A percentile compares a stretch with the other conserved stretches of the same genome.
Evolutionary conservation across 352 stramenopile species (phyloP).

Genomic region (Phytophthora aleatoria): DNA sequence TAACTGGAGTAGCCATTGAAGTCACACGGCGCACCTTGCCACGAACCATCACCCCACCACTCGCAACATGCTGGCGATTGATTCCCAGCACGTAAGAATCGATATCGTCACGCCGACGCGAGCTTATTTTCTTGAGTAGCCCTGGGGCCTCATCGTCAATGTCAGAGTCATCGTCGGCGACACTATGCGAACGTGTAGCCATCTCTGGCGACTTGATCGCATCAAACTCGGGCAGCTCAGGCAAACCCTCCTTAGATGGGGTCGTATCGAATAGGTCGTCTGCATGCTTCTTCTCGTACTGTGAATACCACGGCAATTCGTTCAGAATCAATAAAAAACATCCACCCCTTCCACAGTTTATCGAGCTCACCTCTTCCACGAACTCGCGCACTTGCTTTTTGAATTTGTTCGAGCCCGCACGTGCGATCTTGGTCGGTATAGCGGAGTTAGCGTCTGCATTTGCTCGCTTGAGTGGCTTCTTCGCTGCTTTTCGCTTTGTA

Average conservation of each 20-base stretch:
- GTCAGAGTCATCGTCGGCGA: constrained; percentile 55
- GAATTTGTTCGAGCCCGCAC: constrained; percentile 76
- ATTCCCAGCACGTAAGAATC: constrained; percentile 77
- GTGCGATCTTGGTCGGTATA: constrained; percentile 60
- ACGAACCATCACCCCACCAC: constrained; percentile 38
- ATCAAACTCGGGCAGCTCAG: constrained; percentile 47
- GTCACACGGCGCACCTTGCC: constrained; percentile 41
- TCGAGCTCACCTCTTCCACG: constrained; percentile 46
- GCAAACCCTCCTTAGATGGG: constrained; percentile 46
- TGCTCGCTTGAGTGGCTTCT: constrained; percentile 34
- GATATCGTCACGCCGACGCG: constrained; percentile 69
- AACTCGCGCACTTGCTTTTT: constrained; percentile 88
- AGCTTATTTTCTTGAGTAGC: constrained; percentile 57
- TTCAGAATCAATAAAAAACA: constrained; percentile 4
- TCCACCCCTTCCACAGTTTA: not conserved
- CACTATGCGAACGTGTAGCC: constrained; percentile 28
- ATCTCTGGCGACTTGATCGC: constrained; percentile 58
- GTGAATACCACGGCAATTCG: not conserved
- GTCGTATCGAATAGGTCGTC: constrained; percentile 73
- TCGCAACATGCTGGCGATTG: constrained; percentile 57
- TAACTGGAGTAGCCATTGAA: constrained; percentile 17
- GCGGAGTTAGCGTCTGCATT: constrained; percentile 11
- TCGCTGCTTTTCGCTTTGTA: constrained; percentile 34
- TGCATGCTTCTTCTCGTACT: constrained; percentile 78
- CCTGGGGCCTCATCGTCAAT: constrained; percentile 45